A percentile compares a stretch with the other conserved stretches of the same genome.
Conservation (phyloP, 768 basidiomycete species). For the Suillus subaureus region DNA sequence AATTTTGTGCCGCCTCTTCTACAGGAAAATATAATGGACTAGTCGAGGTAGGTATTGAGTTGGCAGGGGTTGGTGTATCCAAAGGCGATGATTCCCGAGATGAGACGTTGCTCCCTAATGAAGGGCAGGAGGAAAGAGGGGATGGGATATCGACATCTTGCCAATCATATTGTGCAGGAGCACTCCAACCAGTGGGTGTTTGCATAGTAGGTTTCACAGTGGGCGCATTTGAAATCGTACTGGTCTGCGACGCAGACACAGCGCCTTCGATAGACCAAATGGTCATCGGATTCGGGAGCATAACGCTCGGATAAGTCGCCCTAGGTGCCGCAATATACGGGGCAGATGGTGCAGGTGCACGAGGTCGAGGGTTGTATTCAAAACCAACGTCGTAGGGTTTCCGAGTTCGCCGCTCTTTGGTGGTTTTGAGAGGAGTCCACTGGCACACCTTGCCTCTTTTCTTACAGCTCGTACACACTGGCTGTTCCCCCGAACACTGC, state of each 20-base stretch:
- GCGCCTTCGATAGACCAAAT: not conserved
- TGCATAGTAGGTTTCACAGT: not conserved
- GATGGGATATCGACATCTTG: not conserved
- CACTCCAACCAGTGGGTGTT: not conserved
- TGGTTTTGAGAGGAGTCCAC: constrained; percentile 4
- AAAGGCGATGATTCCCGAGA: not conserved
- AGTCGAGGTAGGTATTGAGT: not conserved
- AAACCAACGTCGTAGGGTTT: not conserved
- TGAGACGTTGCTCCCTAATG: not conserved
- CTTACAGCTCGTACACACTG: not conserved
- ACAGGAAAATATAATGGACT: not conserved
- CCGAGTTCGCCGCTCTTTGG: not conserved
- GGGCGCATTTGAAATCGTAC: not conserved
- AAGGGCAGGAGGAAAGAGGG: not conserved
- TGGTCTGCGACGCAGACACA: not conserved
- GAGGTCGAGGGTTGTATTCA: not conserved
- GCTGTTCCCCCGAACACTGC: constrained; percentile 1
- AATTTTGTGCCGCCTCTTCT: not conserved
- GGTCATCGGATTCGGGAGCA: constrained; percentile 1
- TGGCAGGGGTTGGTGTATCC: not conserved
- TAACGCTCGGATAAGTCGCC: not conserved
- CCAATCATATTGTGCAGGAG: not conserved
- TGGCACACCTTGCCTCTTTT: not conserved
- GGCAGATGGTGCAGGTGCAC: not conserved
- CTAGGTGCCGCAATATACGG: not conserved